Conservation (phyloP, 441 rosid species). For the Raphanus hybrid region DNA sequence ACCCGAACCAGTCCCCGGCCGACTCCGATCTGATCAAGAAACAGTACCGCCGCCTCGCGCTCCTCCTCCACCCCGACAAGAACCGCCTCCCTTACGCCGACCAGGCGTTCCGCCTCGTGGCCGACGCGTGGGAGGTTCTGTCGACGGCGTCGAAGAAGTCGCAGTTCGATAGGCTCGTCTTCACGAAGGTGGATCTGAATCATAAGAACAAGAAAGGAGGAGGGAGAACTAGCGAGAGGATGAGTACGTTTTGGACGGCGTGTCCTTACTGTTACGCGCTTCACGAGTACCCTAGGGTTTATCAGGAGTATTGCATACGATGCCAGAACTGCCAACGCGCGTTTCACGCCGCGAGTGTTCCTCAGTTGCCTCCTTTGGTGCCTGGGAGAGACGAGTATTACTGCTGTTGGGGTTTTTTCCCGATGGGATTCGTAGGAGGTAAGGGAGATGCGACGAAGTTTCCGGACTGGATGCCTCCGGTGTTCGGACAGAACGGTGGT, state of each 20-base stretch:
- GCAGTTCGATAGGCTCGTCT: constrained; percentile 62
- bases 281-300: constrained; percentile 84
- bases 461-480: constrained; percentile 66
- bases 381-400: constrained; percentile 87
- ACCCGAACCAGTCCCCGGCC: constrained; percentile 45
- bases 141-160: constrained; percentile 64
- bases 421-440: constrained; percentile 61
- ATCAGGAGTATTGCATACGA: constrained; percentile 78
- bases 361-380: constrained; percentile 71
- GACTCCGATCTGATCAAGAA: constrained; percentile 73
- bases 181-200: constrained; percentile 65
- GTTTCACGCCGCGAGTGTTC: constrained; percentile 69
- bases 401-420: constrained; percentile 89
- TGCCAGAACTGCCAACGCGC: constrained; percentile 77
- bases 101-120: constrained; percentile 86
- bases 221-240: constrained; percentile 43
- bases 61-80: constrained; percentile 93
- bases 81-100: constrained; percentile 78
- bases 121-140: constrained; percentile 84
- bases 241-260: constrained; percentile 87
- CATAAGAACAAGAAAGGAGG: neutral
- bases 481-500: constrained; percentile 32
- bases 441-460: constrained; percentile 37
- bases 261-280: constrained; percentile 86
- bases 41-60: constrained; percentile 82